Evolutionary conservation across 2,329 filamentous ascomycete species (phyloP), one percentile per base, ranked within the genome.

Genomic region (Hymenoscyphus repandus): DNA sequence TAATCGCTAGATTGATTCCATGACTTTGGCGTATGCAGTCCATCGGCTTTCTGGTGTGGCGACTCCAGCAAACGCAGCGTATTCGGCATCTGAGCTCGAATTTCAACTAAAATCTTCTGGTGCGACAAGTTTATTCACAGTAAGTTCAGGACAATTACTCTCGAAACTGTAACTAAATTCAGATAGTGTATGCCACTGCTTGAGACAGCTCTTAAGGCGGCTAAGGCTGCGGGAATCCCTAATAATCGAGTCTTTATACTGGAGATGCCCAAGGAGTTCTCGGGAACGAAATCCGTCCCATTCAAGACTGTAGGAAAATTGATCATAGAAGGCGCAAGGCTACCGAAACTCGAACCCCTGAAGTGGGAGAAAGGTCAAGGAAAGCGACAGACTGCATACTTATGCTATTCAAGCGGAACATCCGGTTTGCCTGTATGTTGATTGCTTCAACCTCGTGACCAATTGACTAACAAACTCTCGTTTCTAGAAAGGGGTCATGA

Each of bases 61-160:
- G 12, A 88, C 85, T 17, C 90, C 91, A 0, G 90, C 89, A 2
- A 96, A 96, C 65, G 90, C 90, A 20, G 81, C 83, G 5, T 96
- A 95, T 69, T 95, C 87, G 0, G 80, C 80, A 18, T 80, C 88
- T 6, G 91, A 96, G 69, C 76, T 96, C 20, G 82, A 85, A 7
- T 90, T 87, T 63, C 91, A 96, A 71, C 76, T 96, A 51, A 82
- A 82, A 62, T 86, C 93, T 67, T 85, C 85, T 0, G 78, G 80
- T 1, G 87, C 88, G 31, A 88, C 82, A 63, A 86, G 78, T 0
- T 69, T 96, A 6, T 78, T 87, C 33, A 96, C 91, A 0, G 88
- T 92, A 52, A 43, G 53, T 40, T 9, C n/a, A n/a, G n/a, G n/a
- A 15, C 1, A 40, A 5, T 3, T 11, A 37, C 18, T 5, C 6